Evolutionary conservation across 495 filamentous ascomycete genomes (phyloP).

Genomic region (Neurospora hispaniola): DNA sequence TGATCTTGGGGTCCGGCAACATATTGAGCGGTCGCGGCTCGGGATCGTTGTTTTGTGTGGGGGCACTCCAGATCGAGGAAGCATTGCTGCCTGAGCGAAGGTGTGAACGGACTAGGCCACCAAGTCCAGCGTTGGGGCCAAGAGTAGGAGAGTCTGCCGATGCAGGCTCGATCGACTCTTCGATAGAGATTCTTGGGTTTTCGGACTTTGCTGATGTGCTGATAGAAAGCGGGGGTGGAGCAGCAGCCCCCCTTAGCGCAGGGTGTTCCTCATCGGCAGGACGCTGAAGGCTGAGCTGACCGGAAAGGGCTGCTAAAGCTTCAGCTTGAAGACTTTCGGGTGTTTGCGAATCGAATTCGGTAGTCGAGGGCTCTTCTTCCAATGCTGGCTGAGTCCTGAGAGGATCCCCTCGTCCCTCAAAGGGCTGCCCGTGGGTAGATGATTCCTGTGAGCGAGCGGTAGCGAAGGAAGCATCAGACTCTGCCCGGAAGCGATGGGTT

Average conservation of each 20-base stretch:
- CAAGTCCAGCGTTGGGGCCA: constrained; percentile 58
- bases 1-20: constrained; percentile 27
- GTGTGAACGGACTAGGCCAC: constrained; percentile 76
- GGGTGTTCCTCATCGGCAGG: constrained; percentile 37
- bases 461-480: constrained; percentile 17
- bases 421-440: constrained; percentile 13
- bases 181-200: constrained; percentile 9
- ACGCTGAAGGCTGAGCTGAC: constrained; percentile 23
- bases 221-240: constrained; percentile 25
- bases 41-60: constrained; percentile 17
- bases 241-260: constrained; percentile 30
- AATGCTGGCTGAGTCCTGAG: constrained; percentile 7
- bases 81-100: constrained; percentile 70
- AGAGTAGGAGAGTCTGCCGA: constrained; percentile 70
- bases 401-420: constrained; percentile 10
- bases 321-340: constrained; percentile 4
- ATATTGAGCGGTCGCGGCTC: constrained; percentile 26
- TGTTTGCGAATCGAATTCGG: constrained; percentile 25
- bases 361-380: constrained; percentile 32
- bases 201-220: constrained; percentile 15
- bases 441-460: constrained; percentile 25
- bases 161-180: constrained; percentile 19
- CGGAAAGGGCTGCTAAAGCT: constrained; percentile 7
- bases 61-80: constrained; percentile 59
- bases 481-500: constrained; percentile 23